phyloP scores from a whole-genome alignment of 2,329 filamentous ascomycete species.

The Podosphaera fusca region DNA sequence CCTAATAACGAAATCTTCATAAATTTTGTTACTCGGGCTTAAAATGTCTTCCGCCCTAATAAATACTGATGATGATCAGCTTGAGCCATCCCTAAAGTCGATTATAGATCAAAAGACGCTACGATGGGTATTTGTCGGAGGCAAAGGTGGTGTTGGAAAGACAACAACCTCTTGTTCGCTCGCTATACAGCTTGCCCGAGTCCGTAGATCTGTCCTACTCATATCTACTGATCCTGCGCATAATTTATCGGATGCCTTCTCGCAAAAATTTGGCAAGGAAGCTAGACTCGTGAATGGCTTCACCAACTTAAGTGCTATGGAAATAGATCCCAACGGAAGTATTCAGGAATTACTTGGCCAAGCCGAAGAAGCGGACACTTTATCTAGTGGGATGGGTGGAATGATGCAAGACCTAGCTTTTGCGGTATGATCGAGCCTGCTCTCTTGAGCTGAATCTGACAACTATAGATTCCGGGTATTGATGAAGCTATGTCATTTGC shows the following conservation, averaged over 20 bases:
- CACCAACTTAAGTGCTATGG: constrained; percentile 88
- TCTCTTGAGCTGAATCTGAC: not conserved
- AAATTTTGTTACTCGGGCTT: not conserved
- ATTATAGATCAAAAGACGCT: constrained; percentile 88
- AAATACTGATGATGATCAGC: constrained; percentile 43
- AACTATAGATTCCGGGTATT: constrained; percentile 72
- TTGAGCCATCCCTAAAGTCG: constrained; percentile 83
- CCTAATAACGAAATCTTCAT: too few species aligned
- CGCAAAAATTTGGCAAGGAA: constrained; percentile 98
- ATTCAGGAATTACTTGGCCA: constrained; percentile 79
- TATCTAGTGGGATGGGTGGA: constrained; percentile 55
- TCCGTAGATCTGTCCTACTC: constrained; percentile 83
- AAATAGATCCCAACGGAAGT: constrained; percentile 94
- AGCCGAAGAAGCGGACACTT: constrained; percentile 50
- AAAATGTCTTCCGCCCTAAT: constrained; percentile 23
- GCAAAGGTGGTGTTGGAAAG: constrained; percentile 95
- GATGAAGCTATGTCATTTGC: constrained; percentile 99
- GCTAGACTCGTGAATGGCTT: constrained; percentile 81
- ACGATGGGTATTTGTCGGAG: constrained; percentile 97
- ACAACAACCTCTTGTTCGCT: constrained; percentile 98
- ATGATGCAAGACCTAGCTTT: constrained; percentile 99
- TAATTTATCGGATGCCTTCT: constrained; percentile 93
- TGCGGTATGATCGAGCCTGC: constrained; percentile 33
- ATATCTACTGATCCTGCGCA: constrained; percentile 97
- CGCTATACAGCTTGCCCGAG: constrained; percentile 88